Evolutionary conservation across 2,329 filamentous ascomycete genomes (phyloP).

Genomic region (Pseudopithomyces maydicus): DNA sequence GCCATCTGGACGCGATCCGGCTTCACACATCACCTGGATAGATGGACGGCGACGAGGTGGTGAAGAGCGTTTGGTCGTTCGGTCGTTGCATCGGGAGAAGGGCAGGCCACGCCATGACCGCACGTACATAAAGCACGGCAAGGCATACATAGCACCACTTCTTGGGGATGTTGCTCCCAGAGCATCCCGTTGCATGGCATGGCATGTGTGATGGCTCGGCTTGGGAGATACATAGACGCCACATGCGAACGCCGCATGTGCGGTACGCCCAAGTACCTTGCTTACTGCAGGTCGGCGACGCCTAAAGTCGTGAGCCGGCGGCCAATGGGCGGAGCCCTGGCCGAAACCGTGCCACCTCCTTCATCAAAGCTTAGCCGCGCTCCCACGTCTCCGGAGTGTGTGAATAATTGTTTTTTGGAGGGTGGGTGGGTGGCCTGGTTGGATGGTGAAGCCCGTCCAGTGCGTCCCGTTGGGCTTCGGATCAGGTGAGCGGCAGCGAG

Average conservation of each 20-base stretch:
- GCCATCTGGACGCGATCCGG: neutral
- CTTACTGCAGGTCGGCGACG: neutral
- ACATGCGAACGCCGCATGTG: neutral
- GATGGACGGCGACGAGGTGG: neutral
- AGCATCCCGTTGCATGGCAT: neutral
- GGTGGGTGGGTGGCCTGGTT: no score
- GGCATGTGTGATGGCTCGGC: neutral
- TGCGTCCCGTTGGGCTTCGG: no score
- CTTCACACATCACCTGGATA: neutral
- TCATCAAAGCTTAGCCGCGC: neutral
- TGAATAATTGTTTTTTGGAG: no score
- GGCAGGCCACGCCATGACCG: no score
- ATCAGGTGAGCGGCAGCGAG: no score
- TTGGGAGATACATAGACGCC: no score
- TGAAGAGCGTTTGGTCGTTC: neutral
- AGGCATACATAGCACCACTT: no score
- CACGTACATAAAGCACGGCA: no score
- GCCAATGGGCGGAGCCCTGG: neutral
- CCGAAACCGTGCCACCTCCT: neutral
- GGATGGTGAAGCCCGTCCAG: no score
- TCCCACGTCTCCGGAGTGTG: no score
- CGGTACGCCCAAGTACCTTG: neutral
- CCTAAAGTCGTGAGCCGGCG: neutral
- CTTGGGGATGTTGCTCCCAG: no score
- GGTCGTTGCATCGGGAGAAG: neutral